phyloP scores from a whole-genome alignment of 805 yeast species.

The Cyberlindnera veronae region DNA sequence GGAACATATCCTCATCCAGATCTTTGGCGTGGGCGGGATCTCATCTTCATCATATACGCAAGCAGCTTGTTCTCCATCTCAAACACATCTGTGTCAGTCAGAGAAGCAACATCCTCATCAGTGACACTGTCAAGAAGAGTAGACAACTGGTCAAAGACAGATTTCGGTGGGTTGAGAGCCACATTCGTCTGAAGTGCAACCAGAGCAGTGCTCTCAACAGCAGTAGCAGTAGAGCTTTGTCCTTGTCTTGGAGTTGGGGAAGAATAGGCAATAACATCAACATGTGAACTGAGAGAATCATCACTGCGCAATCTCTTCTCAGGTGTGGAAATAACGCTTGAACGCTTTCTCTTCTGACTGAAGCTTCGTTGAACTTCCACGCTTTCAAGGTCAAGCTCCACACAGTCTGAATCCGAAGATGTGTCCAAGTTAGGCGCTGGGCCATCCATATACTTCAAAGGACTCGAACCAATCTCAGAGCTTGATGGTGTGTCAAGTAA shows the following conservation, averaged over 20 bases:
- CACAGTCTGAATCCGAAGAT: too few relatives aligned
- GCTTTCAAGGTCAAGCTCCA: too few relatives aligned
- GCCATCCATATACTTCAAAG: too few relatives aligned
- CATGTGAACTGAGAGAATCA: neutral
- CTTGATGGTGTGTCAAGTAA: too few relatives aligned
- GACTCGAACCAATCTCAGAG: neutral
- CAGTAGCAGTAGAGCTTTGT: neutral
- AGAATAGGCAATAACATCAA: neutral
- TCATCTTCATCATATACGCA: conserved; percentile 14
- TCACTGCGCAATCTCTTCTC: neutral
- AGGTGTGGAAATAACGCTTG: neutral
- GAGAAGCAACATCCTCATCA: conserved; percentile 3
- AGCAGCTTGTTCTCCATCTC: conserved; percentile 14
- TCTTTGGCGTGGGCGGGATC: conserved; percentile 3
- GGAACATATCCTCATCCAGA: neutral
- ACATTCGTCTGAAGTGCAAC: neutral
- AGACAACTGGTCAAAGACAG: neutral
- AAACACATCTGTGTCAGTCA: conserved; percentile 12
- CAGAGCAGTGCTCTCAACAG: neutral
- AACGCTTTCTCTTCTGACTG: neutral
- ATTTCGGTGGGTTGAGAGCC: neutral
- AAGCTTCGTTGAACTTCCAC: neutral
- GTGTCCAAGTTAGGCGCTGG: too few relatives aligned
- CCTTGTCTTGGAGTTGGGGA: conserved; percentile 7
- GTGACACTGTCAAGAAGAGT: conserved; percentile 5